Conservation (phyloP, 257 asterid genomes). For the Ajuga chamaepitys region DNA sequence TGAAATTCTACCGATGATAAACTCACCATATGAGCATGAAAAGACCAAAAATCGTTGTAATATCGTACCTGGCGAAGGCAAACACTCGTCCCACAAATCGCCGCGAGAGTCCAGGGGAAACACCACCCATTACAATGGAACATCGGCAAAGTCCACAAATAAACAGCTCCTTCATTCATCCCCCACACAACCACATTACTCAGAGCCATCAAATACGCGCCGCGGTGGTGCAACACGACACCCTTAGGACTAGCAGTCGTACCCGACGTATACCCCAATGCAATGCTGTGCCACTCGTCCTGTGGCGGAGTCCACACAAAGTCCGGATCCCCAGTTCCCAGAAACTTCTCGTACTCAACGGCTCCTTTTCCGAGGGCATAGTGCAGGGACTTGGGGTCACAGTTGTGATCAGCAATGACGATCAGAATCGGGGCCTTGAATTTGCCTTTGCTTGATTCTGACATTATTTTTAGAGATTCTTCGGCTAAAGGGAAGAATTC, state of each 20-base stretch:
- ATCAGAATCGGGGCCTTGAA: constrained; percentile 50
- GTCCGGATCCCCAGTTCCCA: constrained; percentile 65
- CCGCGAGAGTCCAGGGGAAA: constrained; percentile 86
- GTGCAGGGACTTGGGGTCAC: constrained; percentile 51
- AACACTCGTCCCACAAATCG: constrained; percentile 76
- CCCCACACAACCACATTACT: constrained; percentile 69
- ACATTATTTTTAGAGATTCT: constrained; percentile 55
- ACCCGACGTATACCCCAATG: constrained; percentile 91
- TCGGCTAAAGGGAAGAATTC: constrained; percentile 69
- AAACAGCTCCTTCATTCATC: constrained; percentile 73
- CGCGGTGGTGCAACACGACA: constrained; percentile 90
- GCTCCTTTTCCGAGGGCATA: constrained; percentile 72
- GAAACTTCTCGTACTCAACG: constrained; percentile 68
- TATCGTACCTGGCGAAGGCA: constrained; percentile 84
- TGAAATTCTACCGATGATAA: too few species aligned
- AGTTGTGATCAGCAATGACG: constrained; percentile 65
- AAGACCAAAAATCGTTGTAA: background rate
- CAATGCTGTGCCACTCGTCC: constrained; percentile 95
- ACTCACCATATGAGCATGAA: background rate
- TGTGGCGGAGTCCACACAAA: constrained; percentile 77
- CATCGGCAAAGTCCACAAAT: constrained; percentile 93
- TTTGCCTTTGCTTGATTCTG: constrained; percentile 35
- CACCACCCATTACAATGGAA: constrained; percentile 99
- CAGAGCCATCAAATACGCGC: constrained; percentile 87
- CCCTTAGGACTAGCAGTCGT: constrained; percentile 98